Evolutionary conservation across 108 stramenopile genomes (phyloP).

Genomic region (Pelagomonas calceolata): DNA sequence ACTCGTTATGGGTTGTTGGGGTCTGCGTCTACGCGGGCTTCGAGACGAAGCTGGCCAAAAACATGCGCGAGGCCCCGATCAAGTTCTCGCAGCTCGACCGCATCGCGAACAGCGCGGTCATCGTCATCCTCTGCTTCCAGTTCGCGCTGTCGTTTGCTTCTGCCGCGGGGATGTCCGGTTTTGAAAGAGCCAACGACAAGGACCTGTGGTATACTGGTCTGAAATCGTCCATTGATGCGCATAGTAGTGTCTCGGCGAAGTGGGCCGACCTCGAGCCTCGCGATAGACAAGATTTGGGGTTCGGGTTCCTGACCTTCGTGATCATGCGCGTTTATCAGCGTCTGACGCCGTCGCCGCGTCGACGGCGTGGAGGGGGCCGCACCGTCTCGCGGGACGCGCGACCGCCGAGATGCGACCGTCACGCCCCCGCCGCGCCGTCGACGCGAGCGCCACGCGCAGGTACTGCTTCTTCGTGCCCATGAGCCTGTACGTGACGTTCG

Average conservation of each 20-base stretch:
- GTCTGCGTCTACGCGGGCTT: conserved; percentile 83
- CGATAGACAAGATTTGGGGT: neutral
- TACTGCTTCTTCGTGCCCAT: conserved; percentile 52
- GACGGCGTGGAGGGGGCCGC: too few species aligned
- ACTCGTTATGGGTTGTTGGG: conserved; percentile 94
- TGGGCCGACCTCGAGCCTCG: neutral
- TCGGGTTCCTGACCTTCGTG: conserved; percentile 34
- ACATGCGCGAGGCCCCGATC: conserved; percentile 73
- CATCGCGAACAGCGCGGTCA: neutral
- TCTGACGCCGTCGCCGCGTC: too few species aligned
- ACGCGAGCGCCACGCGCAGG: too few species aligned
- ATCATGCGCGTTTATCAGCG: too few species aligned
- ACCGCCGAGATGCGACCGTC: neutral
- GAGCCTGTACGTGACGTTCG: conserved; percentile 45
- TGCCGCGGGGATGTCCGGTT: neutral
- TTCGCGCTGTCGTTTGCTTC: neutral
- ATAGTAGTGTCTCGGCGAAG: neutral
- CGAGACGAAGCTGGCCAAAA: conserved; percentile 88
- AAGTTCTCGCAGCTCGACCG: conserved; percentile 81
- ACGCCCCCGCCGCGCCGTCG: too few species aligned
- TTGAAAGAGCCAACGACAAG: neutral
- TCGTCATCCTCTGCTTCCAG: neutral
- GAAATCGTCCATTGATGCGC: too few species aligned
- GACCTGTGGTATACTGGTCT: neutral
- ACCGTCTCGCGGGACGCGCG: conserved; percentile 21